phyloP scores from a whole-genome alignment of 208 protist species.

The Lotmaria passim region DNA sequence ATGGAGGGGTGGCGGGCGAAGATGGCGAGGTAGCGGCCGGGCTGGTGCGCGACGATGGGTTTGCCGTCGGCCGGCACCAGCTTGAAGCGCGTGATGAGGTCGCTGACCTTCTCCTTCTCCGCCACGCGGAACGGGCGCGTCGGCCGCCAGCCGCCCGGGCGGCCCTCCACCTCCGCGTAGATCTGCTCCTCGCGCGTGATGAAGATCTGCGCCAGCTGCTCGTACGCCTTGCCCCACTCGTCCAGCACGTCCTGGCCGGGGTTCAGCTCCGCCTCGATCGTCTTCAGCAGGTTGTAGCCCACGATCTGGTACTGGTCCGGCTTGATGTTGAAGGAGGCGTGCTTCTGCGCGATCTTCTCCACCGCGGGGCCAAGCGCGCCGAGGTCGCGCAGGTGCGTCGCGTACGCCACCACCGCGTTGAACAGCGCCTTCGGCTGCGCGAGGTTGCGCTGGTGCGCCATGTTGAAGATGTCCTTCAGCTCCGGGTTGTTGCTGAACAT shows the following conservation, averaged over 20 bases:
- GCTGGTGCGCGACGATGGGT: slow-evolving; percentile 27
- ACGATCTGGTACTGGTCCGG: slow-evolving; percentile 52
- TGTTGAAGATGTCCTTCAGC: slow-evolving; percentile 56
- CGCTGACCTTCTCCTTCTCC: slow-evolving; percentile 45
- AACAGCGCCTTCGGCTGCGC: slow-evolving; percentile 51
- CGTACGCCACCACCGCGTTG: slow-evolving; percentile 51
- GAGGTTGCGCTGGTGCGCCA: slow-evolving; percentile 43
- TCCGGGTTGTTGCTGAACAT: slow-evolving; percentile 47
- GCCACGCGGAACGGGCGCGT: slow-evolving; percentile 40
- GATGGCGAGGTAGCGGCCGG: slow-evolving; percentile 45
- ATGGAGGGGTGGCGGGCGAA: slow-evolving; percentile 43
- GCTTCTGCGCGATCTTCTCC: slow-evolving; percentile 56
- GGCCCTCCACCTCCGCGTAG: slow-evolving; percentile 36
- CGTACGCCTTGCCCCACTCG: slow-evolving; percentile 57
- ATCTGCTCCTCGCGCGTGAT: slow-evolving; percentile 47
- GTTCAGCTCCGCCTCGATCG: slow-evolving; percentile 50
- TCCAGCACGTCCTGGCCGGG: slow-evolving; percentile 43
- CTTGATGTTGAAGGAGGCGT: slow-evolving; percentile 44
- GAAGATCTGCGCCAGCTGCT: slow-evolving; percentile 46
- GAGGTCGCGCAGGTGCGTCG: slow-evolving; percentile 48
- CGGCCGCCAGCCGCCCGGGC: slow-evolving; percentile 33
- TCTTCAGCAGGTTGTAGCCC: slow-evolving; percentile 51
- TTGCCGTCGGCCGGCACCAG: slow-evolving; percentile 38
- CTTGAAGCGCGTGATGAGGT: slow-evolving; percentile 44
- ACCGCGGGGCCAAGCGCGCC: slow-evolving; percentile 36